These are phyloP conservation scores for Akanthomyces muscarius DNA, from an alignment of 2,329 filamentous ascomycete species.

Conservation along the genomic window DNA sequence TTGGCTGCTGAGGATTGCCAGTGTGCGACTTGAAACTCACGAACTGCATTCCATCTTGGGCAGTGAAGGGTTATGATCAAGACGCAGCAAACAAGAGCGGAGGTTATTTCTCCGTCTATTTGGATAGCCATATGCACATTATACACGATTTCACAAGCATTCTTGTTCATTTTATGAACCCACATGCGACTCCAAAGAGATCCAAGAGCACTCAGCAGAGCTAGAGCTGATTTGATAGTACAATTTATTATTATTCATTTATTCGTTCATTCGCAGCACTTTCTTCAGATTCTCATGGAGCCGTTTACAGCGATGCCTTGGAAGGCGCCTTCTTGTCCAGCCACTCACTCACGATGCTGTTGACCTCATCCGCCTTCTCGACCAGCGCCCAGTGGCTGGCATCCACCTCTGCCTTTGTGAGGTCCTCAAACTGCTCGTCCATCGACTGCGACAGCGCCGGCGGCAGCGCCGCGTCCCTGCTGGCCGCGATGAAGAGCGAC, in stretches of 20 bases:
- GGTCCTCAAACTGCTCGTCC: constrained; percentile 60
- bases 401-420: constrained; percentile 63
- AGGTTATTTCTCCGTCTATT: neutral
- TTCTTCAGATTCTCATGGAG: no score
- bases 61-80: neutral
- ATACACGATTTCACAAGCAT: no score
- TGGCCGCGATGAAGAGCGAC: constrained; percentile 70
- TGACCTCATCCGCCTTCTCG: constrained; percentile 68
- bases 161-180: neutral
- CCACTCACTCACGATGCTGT: constrained; percentile 65
- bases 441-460: constrained; percentile 68
- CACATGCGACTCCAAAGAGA: neutral
- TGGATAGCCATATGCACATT: neutral
- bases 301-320: constrained; percentile 28
- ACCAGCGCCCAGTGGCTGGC: constrained; percentile 79
- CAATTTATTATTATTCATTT: neutral
- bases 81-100: neutral
- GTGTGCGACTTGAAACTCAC: neutral
- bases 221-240: neutral
- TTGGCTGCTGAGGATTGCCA: neutral
- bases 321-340: constrained; percentile 40
- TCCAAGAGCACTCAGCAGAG: neutral
- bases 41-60: neutral
- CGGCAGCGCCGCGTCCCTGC: constrained; percentile 67
- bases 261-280: neutral